A percentile compares a stretch with the other conserved stretches of the same genome.
Evolutionary conservation across 2,329 filamentous ascomycete genomes (phyloP).

Genomic region (Diaporthe velutina): DNA sequence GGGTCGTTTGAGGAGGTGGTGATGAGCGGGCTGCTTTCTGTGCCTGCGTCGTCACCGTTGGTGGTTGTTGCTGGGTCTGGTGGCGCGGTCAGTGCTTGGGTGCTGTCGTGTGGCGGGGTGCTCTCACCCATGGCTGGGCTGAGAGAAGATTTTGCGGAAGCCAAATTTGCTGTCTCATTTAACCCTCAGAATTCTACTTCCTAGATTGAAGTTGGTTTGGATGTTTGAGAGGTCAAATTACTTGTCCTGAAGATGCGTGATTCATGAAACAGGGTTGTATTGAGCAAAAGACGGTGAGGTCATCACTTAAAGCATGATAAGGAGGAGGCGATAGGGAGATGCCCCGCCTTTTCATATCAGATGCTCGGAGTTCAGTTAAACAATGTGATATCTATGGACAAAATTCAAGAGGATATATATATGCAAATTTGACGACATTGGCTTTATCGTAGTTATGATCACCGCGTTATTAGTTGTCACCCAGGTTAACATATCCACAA

Average conservation of each 20-base stretch:
- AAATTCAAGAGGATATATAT: neutral
- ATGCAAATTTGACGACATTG: neutral
- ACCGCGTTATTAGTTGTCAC: neutral
- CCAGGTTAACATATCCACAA: neutral
- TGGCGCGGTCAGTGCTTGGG: neutral
- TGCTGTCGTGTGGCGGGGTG: neutral
- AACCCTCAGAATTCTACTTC: neutral
- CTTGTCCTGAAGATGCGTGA: too few species aligned
- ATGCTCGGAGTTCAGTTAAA: neutral
- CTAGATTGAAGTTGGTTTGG: neutral
- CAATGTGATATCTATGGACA: neutral
- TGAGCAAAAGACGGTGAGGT: neutral
- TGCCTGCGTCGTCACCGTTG: neutral
- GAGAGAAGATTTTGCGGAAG: neutral
- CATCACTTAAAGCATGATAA: constrained; percentile 21
- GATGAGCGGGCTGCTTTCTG: neutral
- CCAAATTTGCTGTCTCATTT: too few species aligned
- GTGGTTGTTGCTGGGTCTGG: neutral
- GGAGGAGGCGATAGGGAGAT: constrained; percentile 1
- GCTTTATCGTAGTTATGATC: neutral
- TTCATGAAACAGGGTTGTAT: too few species aligned
- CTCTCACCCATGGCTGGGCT: neutral
- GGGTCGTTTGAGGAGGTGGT: rapidly evolving
- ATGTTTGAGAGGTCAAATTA: too few species aligned
- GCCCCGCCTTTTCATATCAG: neutral